Base-by-base conservation (phyloP, 345 rosid genomes). In the Gossypioides kirkii region DNA sequence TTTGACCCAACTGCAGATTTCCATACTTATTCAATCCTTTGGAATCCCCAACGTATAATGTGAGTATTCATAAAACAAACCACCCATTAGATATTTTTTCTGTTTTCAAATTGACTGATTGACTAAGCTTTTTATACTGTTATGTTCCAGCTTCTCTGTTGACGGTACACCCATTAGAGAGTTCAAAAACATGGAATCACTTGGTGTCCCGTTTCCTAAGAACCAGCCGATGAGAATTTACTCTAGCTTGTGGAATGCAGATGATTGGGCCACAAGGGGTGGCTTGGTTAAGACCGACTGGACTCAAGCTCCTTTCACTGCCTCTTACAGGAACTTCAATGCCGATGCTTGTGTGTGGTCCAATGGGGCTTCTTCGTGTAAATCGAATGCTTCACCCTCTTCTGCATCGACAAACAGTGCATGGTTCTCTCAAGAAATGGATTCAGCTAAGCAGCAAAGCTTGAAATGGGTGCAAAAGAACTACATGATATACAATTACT, bases 341-440 rank as follows among this genome's bases (percentile, higher is more conserved):
- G 82, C 81, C 12, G 56, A 79, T 55, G 82, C 81, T 28, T 84
- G 89, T 71, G 79, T 76, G 42, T 73, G 61, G 74, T 71, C 82
- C 8, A 70, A 76, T 53, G 80, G 80, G 45, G 61, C n/a, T 14
- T 83, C 86, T 52, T 76, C 82, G n/a, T 76, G 82, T 54, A 25
- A 26, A 26, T 36, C 78, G 16, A 62, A 64, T 25, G 17, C 78
- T 20, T 36, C 52, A 20, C 67, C 77, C 11, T 73, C 66, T 0
- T 32, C 38, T 32, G 38, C 38, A 32, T 32, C 7, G 38, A 32
- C 38, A 32, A 32, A 32, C 38, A 77, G 55, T 28, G 76, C 69
- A 13, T 82, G 84, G 84, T 73, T 50, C 56, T 69, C 62, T 23
- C 76, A 78, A 22, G 71, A 64, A 26, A 69, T 82, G 4, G 80